Conservation (phyloP, 2,329 filamentous ascomycete genomes). For the Magnaporthales sp. region DNA sequence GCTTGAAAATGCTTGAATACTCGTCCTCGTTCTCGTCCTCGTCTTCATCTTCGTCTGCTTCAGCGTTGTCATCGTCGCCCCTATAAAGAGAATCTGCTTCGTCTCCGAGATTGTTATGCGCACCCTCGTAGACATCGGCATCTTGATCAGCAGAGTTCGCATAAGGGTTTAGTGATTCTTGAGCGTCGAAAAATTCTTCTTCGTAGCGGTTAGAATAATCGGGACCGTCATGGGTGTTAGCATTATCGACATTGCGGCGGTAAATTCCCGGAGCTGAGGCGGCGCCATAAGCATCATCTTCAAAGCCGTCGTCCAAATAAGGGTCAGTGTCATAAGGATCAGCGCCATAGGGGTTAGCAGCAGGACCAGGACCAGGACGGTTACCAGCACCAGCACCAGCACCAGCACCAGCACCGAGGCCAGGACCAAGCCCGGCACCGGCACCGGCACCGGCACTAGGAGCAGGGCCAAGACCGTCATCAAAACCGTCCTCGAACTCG, state of each 20-base stretch:
- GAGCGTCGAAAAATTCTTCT: neutral
- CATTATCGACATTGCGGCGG: neutral
- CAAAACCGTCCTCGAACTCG: neutral
- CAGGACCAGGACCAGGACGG: neutral
- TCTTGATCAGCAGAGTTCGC: neutral
- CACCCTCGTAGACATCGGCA: neutral
- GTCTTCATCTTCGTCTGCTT: neutral
- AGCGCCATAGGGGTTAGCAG: too few relatives aligned
- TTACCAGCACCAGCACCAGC: neutral
- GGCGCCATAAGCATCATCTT: neutral
- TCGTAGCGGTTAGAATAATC: neutral
- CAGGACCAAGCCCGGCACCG: neutral
- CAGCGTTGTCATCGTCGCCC: neutral
- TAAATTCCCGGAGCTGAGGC: neutral
- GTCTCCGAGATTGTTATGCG: neutral
- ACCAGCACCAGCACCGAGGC: neutral
- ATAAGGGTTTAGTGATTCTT: neutral
- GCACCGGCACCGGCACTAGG: neutral
- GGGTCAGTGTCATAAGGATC: neutral
- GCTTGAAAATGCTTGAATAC: neutral
- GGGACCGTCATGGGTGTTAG: neutral
- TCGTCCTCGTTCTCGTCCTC: neutral
- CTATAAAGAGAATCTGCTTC: neutral
- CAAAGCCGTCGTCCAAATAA: neutral
- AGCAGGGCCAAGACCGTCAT: neutral